Percentiles rank a stretch among this genome's conserved stretches.
Evolutionary conservation across 345 rosid species (phyloP).

Genomic region (Lumnitzera racemosa): DNA sequence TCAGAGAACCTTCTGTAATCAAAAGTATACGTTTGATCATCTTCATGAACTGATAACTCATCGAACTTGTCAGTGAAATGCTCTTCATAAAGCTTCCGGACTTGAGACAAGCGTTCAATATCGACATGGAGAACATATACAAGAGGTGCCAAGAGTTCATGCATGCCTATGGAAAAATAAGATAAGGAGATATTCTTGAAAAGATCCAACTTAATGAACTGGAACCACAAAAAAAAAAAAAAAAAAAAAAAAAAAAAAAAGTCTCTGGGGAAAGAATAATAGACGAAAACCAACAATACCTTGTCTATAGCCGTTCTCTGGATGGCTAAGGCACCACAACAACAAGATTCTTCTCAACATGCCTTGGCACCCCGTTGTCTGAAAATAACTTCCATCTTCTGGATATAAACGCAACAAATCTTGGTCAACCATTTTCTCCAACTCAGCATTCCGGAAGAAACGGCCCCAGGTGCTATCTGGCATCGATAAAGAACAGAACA

Average conservation of each 20-base stretch:
- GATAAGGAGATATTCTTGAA: background rate
- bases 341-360: slow-evolving; percentile 82
- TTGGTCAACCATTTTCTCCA: slow-evolving; percentile 90
- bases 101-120: slow-evolving; percentile 67
- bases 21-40: slow-evolving; percentile 65
- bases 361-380: slow-evolving; percentile 95
- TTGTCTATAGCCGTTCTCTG: slow-evolving; percentile 78
- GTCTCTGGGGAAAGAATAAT: background rate
- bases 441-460: slow-evolving; percentile 85
- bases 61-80: slow-evolving; percentile 88
- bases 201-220: background rate
- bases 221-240: no score
- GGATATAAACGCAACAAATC: slow-evolving; percentile 94
- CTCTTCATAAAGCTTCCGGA: slow-evolving; percentile 70
- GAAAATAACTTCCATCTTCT: slow-evolving; percentile 87
- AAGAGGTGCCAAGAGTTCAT: slow-evolving; percentile 92
- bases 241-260: no score
- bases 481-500: background rate
- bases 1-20: slow-evolving; percentile 73
- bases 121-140: slow-evolving; percentile 92
- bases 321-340: slow-evolving; percentile 93
- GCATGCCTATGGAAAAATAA: slow-evolving; percentile 61
- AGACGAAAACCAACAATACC: slow-evolving; percentile 29
- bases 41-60: slow-evolving; percentile 66
- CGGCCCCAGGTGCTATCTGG: slow-evolving; percentile 98